Conservation (phyloP, 495 filamentous ascomycete genomes). For the Aspergillus cristatus region DNA sequence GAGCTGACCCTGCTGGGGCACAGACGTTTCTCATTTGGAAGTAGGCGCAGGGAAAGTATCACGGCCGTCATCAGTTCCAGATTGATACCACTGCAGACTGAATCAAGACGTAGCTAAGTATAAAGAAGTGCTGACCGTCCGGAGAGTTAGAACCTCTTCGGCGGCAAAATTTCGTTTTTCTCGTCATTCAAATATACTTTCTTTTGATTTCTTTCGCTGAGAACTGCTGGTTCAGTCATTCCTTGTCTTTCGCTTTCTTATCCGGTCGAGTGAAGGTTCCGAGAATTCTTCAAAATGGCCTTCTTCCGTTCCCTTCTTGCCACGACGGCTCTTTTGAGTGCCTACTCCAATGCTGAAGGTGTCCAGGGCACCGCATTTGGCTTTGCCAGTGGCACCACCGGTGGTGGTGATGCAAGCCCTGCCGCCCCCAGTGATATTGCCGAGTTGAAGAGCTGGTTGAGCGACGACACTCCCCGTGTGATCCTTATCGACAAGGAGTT, state of each 20-base stretch:
- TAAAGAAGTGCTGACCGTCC: too few relatives aligned
- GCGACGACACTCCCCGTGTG: conserved; percentile 33
- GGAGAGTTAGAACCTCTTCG: too few relatives aligned
- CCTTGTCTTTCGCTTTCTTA: conserved; percentile 4
- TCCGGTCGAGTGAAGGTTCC: neutral
- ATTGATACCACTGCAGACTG: too few relatives aligned
- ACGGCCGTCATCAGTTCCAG: too few relatives aligned
- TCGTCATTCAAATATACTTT: too few relatives aligned
- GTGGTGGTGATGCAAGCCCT: conserved; percentile 38
- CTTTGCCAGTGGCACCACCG: conserved; percentile 39
- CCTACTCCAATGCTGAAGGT: conserved; percentile 12
- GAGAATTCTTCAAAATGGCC: conserved; percentile 10
- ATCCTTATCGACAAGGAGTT: conserved; percentile 41
- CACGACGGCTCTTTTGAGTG: conserved; percentile 14
- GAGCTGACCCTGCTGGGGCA: too few relatives aligned
- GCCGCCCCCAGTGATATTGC: conserved; percentile 31
- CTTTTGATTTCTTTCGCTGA: conserved; percentile 4
- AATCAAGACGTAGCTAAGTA: too few relatives aligned
- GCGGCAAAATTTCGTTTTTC: too few relatives aligned
- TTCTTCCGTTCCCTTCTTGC: conserved; percentile 13
- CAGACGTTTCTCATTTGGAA: too few relatives aligned
- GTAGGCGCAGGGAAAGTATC: too few relatives aligned
- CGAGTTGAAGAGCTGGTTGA: conserved; percentile 24
- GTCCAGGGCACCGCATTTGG: conserved; percentile 35
- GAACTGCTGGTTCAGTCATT: conserved; percentile 13